Base-by-base conservation (phyloP, 345 rosid genomes). In the Erucastrum elatum region DNA sequence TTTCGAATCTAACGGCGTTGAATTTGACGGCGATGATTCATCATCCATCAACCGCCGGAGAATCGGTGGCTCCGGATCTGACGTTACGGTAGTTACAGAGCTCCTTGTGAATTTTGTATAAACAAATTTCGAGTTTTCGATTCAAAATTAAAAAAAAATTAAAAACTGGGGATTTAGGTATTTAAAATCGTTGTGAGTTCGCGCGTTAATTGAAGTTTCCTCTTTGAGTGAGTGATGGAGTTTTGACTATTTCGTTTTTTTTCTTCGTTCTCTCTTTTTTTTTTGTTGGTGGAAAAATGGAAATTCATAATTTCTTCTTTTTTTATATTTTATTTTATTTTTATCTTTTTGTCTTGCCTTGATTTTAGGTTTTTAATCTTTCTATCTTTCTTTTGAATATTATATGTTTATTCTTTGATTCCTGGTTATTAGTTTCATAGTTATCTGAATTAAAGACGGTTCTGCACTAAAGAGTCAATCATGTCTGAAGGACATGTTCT, bases 241-340 rank as follows among this genome's bases (percentile, higher is more conserved):
- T 77, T 51, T 86, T 91, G 98, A 88, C 93, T 79, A 12, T 78
- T 87, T 84, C 88, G 59, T 35, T 66, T 79, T 76, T 76, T 35
- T 35, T 35, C 8, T 35, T 35, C 41, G n/a, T 35, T 10, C 68
- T 83, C 4, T 9, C 31, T 58, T 37, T 63, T 34, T 5, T 53
- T 65, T 8, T 51, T 65, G 74, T 58, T 77, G 44, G 60, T 77
- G 82, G 77, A 59, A 77, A 34, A 77, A 77, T 77, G 61, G 67
- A 27, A 75, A 46, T 80, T 84, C 80, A 61, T 85, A 74, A 73
- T 75, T 77, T 74, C 53, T 53, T 66, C 46, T 65, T 78, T 65
- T 78, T 79, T 84, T 78, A 15, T 62, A 21, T 46, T 34, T 69
- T 13, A 49, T 31, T 64, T 74, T 72, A 5, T 59, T 59, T 59